Conservation (phyloP, 495 filamentous ascomycete genomes). For the Annulohypoxylon moriforme region DNA sequence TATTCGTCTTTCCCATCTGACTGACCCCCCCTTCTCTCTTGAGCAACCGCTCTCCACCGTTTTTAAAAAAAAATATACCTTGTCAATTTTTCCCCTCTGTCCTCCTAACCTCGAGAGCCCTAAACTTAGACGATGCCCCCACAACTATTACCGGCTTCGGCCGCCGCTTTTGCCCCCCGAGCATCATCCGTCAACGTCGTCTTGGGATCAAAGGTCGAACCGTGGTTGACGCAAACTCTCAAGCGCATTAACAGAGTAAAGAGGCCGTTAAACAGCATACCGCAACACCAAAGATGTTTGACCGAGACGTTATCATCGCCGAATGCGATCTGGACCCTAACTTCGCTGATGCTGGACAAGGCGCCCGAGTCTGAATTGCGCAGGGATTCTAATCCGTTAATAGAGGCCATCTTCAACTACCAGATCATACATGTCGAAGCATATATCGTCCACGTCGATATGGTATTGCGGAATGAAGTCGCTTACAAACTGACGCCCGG, state of each 20-base stretch:
- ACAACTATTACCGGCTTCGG: conserved; percentile 91
- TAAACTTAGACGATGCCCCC: conserved; percentile 77
- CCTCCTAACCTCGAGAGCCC: conserved; percentile 46
- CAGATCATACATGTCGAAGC: conserved; percentile 95
- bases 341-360: conserved; percentile 92
- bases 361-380: conserved; percentile 88
- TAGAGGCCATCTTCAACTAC: conserved; percentile 93
- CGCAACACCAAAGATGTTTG: conserved; percentile 95
- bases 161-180: conserved; percentile 94
- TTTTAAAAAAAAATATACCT: conserved; percentile 53
- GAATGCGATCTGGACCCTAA: conserved; percentile 95
- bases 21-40: conserved; percentile 51
- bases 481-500: conserved; percentile 98
- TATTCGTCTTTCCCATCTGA: conserved; percentile 64
- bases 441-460: conserved; percentile 98
- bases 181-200: conserved; percentile 93
- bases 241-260: conserved; percentile 98
- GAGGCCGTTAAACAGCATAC: conserved; percentile 96
- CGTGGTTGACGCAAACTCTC: conserved; percentile 95
- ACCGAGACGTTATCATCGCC: conserved; percentile 93
- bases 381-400: conserved; percentile 85
- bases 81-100: conserved; percentile 40
- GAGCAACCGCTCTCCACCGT: conserved; percentile 61
- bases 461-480: conserved; percentile 97
- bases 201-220: conserved; percentile 91